These are phyloP conservation scores for Backusella psychrophila DNA, from an alignment of 192 early-diverging fungal species.

Conservation along the genomic window DNA sequence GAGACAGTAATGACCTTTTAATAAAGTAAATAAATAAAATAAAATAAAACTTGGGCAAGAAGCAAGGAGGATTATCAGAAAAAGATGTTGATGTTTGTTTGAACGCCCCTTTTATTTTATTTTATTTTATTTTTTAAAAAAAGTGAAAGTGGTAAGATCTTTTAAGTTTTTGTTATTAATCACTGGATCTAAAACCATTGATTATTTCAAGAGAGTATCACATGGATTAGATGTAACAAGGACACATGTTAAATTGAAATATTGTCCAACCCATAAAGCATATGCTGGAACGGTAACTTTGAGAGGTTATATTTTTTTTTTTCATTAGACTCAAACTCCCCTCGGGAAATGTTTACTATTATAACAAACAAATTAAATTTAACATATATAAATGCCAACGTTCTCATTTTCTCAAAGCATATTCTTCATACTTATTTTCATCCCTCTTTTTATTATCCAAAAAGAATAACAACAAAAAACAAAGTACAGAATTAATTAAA, in stretches of 20 bases:
- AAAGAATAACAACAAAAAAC: not conserved
- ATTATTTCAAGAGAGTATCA: not conserved
- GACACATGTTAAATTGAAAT: not conserved
- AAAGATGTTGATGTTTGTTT: not conserved
- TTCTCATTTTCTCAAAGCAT: not conserved
- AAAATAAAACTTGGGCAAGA: not conserved
- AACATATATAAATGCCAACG: not conserved
- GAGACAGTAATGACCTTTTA: not conserved
- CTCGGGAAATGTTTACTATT: not conserved
- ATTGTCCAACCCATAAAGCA: not conserved
- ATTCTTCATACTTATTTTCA: not conserved
- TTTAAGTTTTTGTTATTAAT: slow-evolving; percentile 1
- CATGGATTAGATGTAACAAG: not conserved
- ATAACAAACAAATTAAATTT: not conserved
- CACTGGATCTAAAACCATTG: not conserved
- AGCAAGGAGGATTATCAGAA: not conserved
- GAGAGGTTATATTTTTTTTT: not conserved
- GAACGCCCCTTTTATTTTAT: not conserved
- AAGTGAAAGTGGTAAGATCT: slow-evolving; percentile 5
- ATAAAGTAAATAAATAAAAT: not conserved
- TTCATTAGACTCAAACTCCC: not conserved
- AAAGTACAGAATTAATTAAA: slow-evolving; percentile 2
- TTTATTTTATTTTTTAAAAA: not conserved
- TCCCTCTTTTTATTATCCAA: not conserved
- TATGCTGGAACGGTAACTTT: not conserved